Evolutionary conservation across 2,329 filamentous ascomycete species (phyloP), one percentile per base, ranked within the genome.

Genomic region (Hortaea werneckii): DNA sequence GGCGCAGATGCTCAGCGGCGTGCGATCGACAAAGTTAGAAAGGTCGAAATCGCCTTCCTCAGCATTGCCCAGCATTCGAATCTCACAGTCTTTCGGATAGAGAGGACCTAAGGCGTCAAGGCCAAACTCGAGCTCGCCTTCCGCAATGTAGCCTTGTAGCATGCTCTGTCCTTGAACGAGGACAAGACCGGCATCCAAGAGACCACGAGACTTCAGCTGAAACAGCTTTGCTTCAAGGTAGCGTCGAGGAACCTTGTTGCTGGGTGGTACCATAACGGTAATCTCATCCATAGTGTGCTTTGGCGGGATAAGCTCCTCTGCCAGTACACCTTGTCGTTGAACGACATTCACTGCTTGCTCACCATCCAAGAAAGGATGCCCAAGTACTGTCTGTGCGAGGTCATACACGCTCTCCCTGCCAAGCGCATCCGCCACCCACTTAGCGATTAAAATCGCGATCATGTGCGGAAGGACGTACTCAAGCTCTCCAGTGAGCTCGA

Each of bases 401-500:
- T 80, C 76, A 53, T 80, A 80, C 1, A 80, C 74, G 20, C 74
- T 65, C 50, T 78, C 73, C 26, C 61, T 60, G 40, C 71, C 72
- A 12, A 80, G 65, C 3, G 67, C 65, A 55, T 80, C 76, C 1
- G 76, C 76, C 5, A 73, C 68, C 75, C 75, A 80, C 59, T 79
- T 79, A 0, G 76, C 74, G 0, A 77, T 69, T 5, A 80, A 65
- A 46, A 80, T 79, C 5, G 76, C 75, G 20, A 78, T 68, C 75
- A 79, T 79, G 50, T 77, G 50, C 8, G 77, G 75, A 1, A 78
- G 64, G 7, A 76, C 70, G 57, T 77, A 79, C 48, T 76, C 71
- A 6, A 79, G 67, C 53, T 78, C 75, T 35, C 77, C 76, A 0
- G 76, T 79, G 6, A 80, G 66, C 57, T 77, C 76, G 58, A 79